Base-by-base conservation (phyloP, 1,139 yeast species). In the Pichia sp. region DNA sequence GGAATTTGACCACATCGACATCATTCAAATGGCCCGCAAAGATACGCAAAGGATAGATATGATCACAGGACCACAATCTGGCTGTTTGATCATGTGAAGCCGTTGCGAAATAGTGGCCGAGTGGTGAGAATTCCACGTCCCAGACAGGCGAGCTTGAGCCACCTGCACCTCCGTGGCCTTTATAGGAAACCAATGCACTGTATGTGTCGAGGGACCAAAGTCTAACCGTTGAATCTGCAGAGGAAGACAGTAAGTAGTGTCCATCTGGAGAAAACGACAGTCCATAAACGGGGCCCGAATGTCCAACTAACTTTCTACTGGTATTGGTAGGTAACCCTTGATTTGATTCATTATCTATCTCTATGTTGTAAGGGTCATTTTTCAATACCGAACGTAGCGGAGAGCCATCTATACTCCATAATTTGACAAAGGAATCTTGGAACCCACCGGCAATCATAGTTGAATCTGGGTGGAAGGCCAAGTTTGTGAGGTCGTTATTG, bases 61-160 rank as follows among this genome's bases (percentile, higher is more conserved):
- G 99, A 70, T 95, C 99, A 59, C 97, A 90, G 42, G 97, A 92
- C 99, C 99, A 95, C 57, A 95, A 76, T 60, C 98, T 78, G 0
- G 98, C 99, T 0, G 99, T 95, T 69, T 92, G 97, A 67, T 95
- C 99, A 67, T 92, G 97, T 4, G 97, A 90, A 0, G 96, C 97
- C 0, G 97, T 90, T 11, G 95, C 97, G 71, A 95, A 95, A 73
- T 95, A 95, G 72, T 93, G 98, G 2, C 99, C 99, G 65, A 88
- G 75, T 1, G 99, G 99, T 4, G 96, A 85, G 66, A 90, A 93
- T 63, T 87, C 81, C 5, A 93, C 97, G 67, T 95, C 99, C 99
- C 99, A 95, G 32, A 95, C 87, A 1, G 99, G 98, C 62, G 88
- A 96, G 64, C 85, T 90, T 26, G 55, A 48, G 42, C 58, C 58